These are phyloP conservation scores for Cadophora sp. DNA, from an alignment of 2,329 filamentous ascomycete genomes.

Conservation along the genomic window DNA sequence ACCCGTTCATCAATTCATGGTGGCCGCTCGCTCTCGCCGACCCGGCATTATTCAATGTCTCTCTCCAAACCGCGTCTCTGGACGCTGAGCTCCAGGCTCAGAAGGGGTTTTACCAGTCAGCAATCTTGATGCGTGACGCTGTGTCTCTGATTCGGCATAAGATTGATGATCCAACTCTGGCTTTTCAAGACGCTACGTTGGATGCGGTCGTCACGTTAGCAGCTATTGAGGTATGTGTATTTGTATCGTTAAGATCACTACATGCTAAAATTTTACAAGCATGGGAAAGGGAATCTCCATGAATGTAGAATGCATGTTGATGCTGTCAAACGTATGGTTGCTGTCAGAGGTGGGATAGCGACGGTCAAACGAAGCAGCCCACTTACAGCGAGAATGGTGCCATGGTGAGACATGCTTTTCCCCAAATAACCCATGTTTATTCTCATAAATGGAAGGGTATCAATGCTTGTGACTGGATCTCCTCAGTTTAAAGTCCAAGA, in stretches of 20 bases:
- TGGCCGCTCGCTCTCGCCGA: constrained; percentile 64
- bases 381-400: constrained; percentile 39
- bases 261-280: constrained; percentile 17
- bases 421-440: not conserved
- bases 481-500: constrained; percentile 62
- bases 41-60: constrained; percentile 64
- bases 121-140: constrained; percentile 63
- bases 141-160: constrained; percentile 59
- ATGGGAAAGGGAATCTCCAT: constrained; percentile 35
- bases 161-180: constrained; percentile 53
- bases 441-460: constrained; percentile 54
- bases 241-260: constrained; percentile 42
- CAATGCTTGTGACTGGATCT: constrained; percentile 58
- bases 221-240: constrained; percentile 58
- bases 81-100: constrained; percentile 60
- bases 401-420: constrained; percentile 30
- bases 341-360: constrained; percentile 33
- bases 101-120: constrained; percentile 59
- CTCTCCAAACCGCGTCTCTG: constrained; percentile 63
- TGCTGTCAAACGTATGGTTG: constrained; percentile 37
- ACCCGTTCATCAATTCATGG: constrained; percentile 65
- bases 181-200: constrained; percentile 61
- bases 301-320: constrained; percentile 36
- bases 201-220: constrained; percentile 64
- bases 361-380: constrained; percentile 34